Evolutionary conservation across 148 eudicot genomes (phyloP).

Genomic region (Agrostemma githago): DNA sequence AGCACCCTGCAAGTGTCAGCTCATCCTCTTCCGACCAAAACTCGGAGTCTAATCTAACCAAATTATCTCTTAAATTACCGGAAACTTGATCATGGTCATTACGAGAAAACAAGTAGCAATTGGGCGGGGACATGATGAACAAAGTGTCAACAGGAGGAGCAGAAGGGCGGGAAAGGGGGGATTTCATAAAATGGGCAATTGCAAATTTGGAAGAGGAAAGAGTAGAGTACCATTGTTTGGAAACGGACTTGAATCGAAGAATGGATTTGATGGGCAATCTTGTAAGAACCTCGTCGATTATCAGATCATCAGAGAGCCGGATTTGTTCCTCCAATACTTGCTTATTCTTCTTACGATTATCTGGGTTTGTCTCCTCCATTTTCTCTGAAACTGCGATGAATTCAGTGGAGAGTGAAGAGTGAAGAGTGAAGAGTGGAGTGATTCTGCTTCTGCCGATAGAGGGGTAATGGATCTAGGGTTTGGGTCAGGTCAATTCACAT

Average conservation of each 20-base stretch:
- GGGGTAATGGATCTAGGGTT: no score
- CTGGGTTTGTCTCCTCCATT: no score
- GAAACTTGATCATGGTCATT: not conserved
- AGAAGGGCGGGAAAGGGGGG: not conserved
- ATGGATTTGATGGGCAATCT: not conserved
- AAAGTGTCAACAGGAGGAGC: not conserved
- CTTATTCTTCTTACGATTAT: not conserved
- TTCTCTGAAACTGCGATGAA: no score
- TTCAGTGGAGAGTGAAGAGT: no score
- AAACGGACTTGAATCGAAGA: no score
- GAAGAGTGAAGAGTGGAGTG: no score
- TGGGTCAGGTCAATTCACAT: no score
- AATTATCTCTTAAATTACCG: not conserved
- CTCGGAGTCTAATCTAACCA: not conserved
- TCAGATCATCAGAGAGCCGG: slow-evolving; percentile 7
- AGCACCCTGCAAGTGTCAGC: not conserved
- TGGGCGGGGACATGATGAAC: not conserved
- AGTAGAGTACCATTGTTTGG: no score
- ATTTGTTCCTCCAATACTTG: not conserved
- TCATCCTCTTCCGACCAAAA: not conserved
- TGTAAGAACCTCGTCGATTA: slow-evolving; percentile 3
- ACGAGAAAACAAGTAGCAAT: not conserved
- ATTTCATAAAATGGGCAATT: no score
- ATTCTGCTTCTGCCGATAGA: no score
- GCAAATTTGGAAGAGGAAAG: no score